Percentiles rank a stretch among this genome's conserved stretches.
phyloP scores from a whole-genome alignment of 2,329 filamentous ascomycete genomes.

The Colletotrichum lini region DNA sequence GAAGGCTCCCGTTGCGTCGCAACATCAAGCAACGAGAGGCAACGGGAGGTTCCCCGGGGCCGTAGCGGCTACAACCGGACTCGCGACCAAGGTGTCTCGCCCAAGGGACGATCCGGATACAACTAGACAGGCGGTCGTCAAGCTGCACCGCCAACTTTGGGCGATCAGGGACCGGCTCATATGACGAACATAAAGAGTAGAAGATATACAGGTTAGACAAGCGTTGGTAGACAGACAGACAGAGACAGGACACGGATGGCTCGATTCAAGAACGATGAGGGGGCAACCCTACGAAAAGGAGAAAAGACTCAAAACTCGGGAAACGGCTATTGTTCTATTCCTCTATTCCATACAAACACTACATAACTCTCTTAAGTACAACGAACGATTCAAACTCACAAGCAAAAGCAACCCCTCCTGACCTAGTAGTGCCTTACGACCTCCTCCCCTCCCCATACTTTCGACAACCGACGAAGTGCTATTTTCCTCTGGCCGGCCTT shows the following conservation, averaged over 20 bases:
- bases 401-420: no score
- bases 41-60: conserved; percentile 17
- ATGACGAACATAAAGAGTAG: neutral
- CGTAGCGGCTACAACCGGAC: conserved; percentile 36
- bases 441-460: neutral
- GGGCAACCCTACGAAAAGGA: no score
- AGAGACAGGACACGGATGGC: neutral
- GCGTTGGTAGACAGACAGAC: neutral
- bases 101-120: conserved; percentile 36
- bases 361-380: neutral
- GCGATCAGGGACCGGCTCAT: neutral
- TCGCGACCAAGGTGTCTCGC: conserved; percentile 14
- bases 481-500: neutral
- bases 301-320: no score
- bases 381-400: neutral
- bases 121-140: neutral
- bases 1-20: conserved; percentile 19
- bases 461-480: neutral
- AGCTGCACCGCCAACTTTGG: no score
- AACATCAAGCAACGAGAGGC: neutral
- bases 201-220: neutral
- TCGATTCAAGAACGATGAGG: neutral
- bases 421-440: neutral
- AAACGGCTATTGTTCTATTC: neutral
- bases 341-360: neutral